phyloP scores from a whole-genome alignment of 495 filamentous ascomycete genomes.

The Peziza echinospora region DNA sequence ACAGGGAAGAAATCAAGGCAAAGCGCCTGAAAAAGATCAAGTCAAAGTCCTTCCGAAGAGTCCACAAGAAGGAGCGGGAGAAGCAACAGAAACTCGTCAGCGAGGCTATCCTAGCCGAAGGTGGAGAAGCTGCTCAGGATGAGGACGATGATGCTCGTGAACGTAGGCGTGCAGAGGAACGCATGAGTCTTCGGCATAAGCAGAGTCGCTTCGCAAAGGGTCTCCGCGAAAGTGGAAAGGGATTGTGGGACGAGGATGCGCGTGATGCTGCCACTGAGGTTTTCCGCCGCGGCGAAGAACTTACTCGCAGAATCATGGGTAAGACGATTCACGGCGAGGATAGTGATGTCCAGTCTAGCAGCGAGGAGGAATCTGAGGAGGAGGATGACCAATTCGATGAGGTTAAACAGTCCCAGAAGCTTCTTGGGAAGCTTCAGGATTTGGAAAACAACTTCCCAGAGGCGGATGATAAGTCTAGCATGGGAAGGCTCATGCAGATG shows the following conservation, averaged over 20 bases:
- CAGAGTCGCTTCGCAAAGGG: conserved; percentile 93
- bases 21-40: conserved; percentile 98
- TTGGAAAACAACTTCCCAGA: conserved; percentile 23
- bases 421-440: conserved; percentile 37
- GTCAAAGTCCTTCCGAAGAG: conserved; percentile 73
- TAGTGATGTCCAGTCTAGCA: conserved; percentile 28
- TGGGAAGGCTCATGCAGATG: conserved; percentile 40
- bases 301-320: conserved; percentile 67
- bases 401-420: conserved; percentile 29
- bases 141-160: conserved; percentile 63
- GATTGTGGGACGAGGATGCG: conserved; percentile 67
- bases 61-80: conserved; percentile 71
- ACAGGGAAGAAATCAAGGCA: conserved; percentile 69
- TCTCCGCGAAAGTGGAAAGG: conserved; percentile 54
- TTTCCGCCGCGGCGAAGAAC: conserved; percentile 65
- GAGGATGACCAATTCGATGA: conserved; percentile 33
- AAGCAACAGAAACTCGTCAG: conserved; percentile 50
- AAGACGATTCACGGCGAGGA: conserved; percentile 33
- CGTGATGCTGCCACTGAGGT: conserved; percentile 56
- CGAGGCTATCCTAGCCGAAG: conserved; percentile 37
- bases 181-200: conserved; percentile 72
- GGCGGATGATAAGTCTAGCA: conserved; percentile 21
- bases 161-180: conserved; percentile 57
- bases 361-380: conserved; percentile 32
- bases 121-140: conserved; percentile 43